Conservation (phyloP, 2,329 filamentous ascomycete genomes). For the Xylogone sp. region DNA sequence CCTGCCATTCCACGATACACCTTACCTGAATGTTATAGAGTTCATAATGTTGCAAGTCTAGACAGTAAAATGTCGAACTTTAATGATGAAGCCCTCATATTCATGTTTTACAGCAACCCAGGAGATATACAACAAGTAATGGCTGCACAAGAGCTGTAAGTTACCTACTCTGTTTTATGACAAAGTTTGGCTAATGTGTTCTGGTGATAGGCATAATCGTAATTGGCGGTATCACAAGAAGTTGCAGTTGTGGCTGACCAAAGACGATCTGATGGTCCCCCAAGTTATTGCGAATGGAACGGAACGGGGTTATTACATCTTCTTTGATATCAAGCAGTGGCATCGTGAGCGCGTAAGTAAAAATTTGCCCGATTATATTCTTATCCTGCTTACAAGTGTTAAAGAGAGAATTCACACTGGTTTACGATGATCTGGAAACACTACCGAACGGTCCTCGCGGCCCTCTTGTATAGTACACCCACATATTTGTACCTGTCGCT, state of each 20-base stretch:
- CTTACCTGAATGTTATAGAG: slow-evolving; percentile 63
- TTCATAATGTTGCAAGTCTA: slow-evolving; percentile 62
- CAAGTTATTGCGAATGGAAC: slow-evolving; percentile 54
- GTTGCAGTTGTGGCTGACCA: slow-evolving; percentile 62
- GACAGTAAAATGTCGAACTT: slow-evolving; percentile 64
- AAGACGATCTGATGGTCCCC: slow-evolving; percentile 63
- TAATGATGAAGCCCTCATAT: slow-evolving; percentile 66
- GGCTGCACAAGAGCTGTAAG: slow-evolving; percentile 61
- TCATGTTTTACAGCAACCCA: slow-evolving; percentile 67
- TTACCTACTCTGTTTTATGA: slow-evolving; percentile 1
- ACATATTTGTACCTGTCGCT: background rate
- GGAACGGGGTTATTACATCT: slow-evolving; percentile 63
- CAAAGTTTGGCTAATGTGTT: slow-evolving; percentile 5
- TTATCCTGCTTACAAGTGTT: slow-evolving; percentile 7
- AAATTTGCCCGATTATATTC: background rate
- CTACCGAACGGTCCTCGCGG: slow-evolving; percentile 17
- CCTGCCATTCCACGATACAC: slow-evolving; percentile 54
- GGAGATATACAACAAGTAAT: slow-evolving; percentile 59
- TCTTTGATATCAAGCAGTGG: slow-evolving; percentile 62
- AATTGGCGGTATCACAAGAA: slow-evolving; percentile 70
- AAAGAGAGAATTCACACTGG: slow-evolving; percentile 57
- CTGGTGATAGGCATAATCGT: slow-evolving; percentile 48
- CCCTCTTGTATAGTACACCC: slow-evolving; percentile 10
- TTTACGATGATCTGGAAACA: slow-evolving; percentile 60
- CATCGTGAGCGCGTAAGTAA: slow-evolving; percentile 57